Percentiles rank a stretch among this genome's conserved stretches.
Evolutionary conservation across 108 stramenopile species (phyloP).

Genomic region (Nitzschia inconspicua): DNA sequence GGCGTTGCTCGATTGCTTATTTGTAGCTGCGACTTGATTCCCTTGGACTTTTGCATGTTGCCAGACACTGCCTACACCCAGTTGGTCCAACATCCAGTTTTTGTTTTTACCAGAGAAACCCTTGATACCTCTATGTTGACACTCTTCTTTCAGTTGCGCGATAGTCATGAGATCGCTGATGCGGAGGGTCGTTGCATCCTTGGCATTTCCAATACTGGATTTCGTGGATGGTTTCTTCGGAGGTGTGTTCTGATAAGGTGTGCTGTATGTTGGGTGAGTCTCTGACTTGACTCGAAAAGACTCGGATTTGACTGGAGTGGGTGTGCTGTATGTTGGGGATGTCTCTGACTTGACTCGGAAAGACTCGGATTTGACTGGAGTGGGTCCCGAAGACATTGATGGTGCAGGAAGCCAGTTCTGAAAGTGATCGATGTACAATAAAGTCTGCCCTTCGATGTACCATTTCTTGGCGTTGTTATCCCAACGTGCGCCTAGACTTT

Average conservation of each 20-base stretch:
- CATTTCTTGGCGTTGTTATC: slow-evolving; percentile 5
- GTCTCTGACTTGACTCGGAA: not conserved
- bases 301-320: not conserved
- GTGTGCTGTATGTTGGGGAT: not conserved
- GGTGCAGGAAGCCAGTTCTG: too few relatives aligned
- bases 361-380: not conserved
- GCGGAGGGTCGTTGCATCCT: slow-evolving; percentile 1
- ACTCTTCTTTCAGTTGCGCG: slow-evolving; percentile 6
- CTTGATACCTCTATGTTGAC: not conserved
- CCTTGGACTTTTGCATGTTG: not conserved
- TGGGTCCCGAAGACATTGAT: not conserved
- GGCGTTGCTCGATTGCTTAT: not conserved
- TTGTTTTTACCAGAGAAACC: slow-evolving; percentile 12
- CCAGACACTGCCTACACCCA: slow-evolving; percentile 12
- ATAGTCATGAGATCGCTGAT: slow-evolving; percentile 11
- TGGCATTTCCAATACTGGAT: not conserved
- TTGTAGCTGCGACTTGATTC: not conserved
- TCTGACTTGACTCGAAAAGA: not conserved
- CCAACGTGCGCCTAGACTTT: slow-evolving; percentile 10
- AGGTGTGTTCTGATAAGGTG: too few relatives aligned
- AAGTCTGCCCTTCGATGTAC: too few relatives aligned
- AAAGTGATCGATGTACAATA: too few relatives aligned
- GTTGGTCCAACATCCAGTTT: slow-evolving; percentile 16
- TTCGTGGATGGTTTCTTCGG: not conserved
- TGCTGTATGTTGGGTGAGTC: too few relatives aligned